Conservation (phyloP, 2,329 filamentous ascomycete genomes). For the Nemania diffusa region DNA sequence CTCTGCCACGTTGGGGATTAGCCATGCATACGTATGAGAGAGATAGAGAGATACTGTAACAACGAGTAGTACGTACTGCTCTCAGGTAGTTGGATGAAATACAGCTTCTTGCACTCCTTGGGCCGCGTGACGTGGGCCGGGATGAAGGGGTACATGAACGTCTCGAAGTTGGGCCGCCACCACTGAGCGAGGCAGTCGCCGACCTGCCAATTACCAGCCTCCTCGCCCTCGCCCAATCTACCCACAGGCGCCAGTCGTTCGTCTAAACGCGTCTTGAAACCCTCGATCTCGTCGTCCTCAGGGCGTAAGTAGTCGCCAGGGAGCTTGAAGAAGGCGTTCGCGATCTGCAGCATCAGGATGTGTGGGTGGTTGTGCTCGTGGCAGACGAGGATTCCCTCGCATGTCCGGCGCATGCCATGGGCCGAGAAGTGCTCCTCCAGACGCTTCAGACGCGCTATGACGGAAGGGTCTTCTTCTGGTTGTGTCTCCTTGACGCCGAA, state of each 20-base stretch:
- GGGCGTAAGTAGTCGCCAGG: conserved; percentile 93
- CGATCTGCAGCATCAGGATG: conserved; percentile 98
- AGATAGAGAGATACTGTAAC: background rate
- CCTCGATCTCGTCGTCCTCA: conserved; percentile 89
- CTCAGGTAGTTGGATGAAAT: conserved; percentile 93
- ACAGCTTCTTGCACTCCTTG: conserved; percentile 99
- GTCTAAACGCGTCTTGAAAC: conserved; percentile 94
- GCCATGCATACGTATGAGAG: conserved; percentile 20
- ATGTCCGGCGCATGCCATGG: conserved; percentile 96
- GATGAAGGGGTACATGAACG: conserved; percentile 99
- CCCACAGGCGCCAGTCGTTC: conserved; percentile 94
- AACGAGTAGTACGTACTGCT: conserved; percentile 74
- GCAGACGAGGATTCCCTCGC: conserved; percentile 96
- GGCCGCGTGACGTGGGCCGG: conserved; percentile 95
- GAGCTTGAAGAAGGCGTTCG: conserved; percentile 99
- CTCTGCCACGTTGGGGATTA: conserved; percentile 64
- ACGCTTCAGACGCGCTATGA: conserved; percentile 89
- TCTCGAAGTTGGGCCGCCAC: conserved; percentile 99
- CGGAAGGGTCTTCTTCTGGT: conserved; percentile 96
- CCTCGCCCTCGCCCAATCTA: conserved; percentile 84
- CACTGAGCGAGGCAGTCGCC: conserved; percentile 96
- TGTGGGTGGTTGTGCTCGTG: conserved; percentile 99
- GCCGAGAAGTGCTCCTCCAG: conserved; percentile 94
- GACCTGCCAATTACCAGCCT: conserved; percentile 88
- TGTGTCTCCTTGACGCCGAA: conserved; percentile 99